phyloP scores from a whole-genome alignment of 805 yeast species.

The Starmerella floricola region DNA sequence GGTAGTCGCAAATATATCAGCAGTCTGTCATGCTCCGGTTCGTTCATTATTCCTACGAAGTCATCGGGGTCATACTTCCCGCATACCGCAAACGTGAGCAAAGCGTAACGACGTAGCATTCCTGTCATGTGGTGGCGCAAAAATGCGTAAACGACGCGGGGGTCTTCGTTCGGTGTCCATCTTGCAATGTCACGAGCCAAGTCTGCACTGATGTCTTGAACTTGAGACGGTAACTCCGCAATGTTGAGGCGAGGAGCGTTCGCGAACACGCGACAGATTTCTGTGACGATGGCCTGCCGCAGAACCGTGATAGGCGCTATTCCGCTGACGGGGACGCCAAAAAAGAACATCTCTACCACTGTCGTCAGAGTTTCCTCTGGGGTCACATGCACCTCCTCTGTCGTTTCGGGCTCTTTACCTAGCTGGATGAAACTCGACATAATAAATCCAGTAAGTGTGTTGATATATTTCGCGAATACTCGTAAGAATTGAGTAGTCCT shows the following conservation, averaged over 20 bases:
- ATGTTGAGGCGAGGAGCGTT: neutral
- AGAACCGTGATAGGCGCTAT: conserved; percentile 8
- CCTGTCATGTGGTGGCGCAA: conserved; percentile 18
- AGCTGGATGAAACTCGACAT: conserved; percentile 7
- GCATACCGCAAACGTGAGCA: conserved; percentile 17
- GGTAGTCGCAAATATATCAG: conserved; percentile 21
- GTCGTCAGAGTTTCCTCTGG: conserved; percentile 7
- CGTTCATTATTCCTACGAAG: conserved; percentile 17
- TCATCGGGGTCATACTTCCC: conserved; percentile 23
- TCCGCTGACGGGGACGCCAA: conserved; percentile 10
- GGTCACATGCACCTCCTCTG: neutral
- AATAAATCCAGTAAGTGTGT: conserved; percentile 16
- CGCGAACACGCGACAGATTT: conserved; percentile 9
- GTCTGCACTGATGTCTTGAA: neutral
- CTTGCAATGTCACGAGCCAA: neutral
- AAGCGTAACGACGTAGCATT: conserved; percentile 17
- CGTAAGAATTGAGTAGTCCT: conserved; percentile 20
- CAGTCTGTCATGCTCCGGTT: conserved; percentile 22
- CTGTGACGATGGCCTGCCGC: conserved; percentile 5
- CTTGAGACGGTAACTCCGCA: neutral
- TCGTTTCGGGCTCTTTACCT: conserved; percentile 6
- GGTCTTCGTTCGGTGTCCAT: conserved; percentile 1
- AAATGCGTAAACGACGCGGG: conserved; percentile 9
- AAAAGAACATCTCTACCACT: conserved; percentile 11
- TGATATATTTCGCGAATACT: conserved; percentile 17